Conservation (phyloP, 805 yeast species). For the Saturnispora sanitii region DNA sequence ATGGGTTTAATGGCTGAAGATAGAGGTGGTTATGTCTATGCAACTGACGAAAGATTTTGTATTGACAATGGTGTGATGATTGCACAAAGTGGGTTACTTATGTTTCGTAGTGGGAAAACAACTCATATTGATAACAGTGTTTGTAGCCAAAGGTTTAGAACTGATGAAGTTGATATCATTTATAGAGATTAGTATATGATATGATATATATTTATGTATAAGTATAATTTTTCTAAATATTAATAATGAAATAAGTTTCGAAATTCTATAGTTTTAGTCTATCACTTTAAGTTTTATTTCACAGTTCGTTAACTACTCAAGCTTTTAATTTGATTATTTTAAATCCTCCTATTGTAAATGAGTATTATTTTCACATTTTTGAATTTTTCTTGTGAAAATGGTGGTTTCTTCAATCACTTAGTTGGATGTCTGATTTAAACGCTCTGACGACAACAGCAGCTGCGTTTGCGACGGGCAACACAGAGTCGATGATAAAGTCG, state of each 20-base stretch:
- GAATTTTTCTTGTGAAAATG: background rate
- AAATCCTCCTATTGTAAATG: too few species aligned
- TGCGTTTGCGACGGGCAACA: constrained; percentile 28
- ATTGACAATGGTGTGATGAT: constrained; percentile 98
- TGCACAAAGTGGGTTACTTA: constrained; percentile 92
- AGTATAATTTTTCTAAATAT: too few species aligned
- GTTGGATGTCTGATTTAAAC: constrained; percentile 26
- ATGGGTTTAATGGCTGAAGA: constrained; percentile 92
- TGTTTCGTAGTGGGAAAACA: constrained; percentile 72
- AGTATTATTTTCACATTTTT: background rate
- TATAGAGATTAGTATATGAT: constrained; percentile 56
- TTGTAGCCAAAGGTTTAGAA: constrained; percentile 87
- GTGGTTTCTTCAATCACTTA: background rate
- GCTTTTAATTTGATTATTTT: too few species aligned
- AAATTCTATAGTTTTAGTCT: too few species aligned
- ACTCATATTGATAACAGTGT: constrained; percentile 56
- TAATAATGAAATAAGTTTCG: too few species aligned
- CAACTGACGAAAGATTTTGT: constrained; percentile 95
- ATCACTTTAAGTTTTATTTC: too few species aligned
- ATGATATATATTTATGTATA: background rate
- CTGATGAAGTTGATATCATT: constrained; percentile 82
- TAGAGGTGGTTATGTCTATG: constrained; percentile 79
- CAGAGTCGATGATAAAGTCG: constrained; percentile 9
- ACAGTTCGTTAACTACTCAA: too few species aligned
- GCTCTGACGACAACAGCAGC: constrained; percentile 48